Base-by-base conservation (phyloP, 2,329 filamentous ascomycete species). In the Hymenoscyphus occultus region DNA sequence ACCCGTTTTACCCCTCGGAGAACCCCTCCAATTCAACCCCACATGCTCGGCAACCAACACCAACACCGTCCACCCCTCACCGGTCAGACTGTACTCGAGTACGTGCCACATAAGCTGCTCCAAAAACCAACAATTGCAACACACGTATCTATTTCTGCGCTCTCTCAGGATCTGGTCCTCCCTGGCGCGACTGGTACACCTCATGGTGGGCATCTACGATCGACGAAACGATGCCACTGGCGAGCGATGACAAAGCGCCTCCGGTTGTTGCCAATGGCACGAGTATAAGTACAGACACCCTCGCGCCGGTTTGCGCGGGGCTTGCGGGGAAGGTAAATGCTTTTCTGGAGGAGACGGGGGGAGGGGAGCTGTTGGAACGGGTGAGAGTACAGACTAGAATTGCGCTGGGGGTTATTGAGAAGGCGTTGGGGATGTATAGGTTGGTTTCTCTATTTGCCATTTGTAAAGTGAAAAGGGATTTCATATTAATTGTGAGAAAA, bases 381-480 rank as follows among this genome's bases (percentile, higher is more conserved):
- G 72, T 93, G 35, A 93, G 97, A 78, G 78, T 80, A 64, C 93
- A 95, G 80, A 90, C 91, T 57, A 84, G 86, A 67, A 81, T 86
- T 62, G 89, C 92, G 31, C 82, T 96, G 73, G 82, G 78, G 28
- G 87, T 97, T 28, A 87, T 97, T 65, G 84, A 86, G 67, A 85
- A 92, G 72, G 91, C 93, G 14, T 80, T 97, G 74, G 78, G 85
- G 68, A 84, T 83, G 74, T 98, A 97, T 77, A 84, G 84, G 88
- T 95, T 79, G 65, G 86, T 78, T 22, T 54, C 12, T 22, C 19
- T 56, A 62, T 19, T 63, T 60, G 56, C 62, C 60, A 42, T 31
- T 62, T 65, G 35, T 32, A 22, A 22, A 39, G 14, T 32, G 35
- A 28, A 35, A 32, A 32, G 9, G 28, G 39, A 14, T n/a, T 31